Conservation (phyloP, 192 early-diverging fungal genomes). For the Coemansia sp. region DNA sequence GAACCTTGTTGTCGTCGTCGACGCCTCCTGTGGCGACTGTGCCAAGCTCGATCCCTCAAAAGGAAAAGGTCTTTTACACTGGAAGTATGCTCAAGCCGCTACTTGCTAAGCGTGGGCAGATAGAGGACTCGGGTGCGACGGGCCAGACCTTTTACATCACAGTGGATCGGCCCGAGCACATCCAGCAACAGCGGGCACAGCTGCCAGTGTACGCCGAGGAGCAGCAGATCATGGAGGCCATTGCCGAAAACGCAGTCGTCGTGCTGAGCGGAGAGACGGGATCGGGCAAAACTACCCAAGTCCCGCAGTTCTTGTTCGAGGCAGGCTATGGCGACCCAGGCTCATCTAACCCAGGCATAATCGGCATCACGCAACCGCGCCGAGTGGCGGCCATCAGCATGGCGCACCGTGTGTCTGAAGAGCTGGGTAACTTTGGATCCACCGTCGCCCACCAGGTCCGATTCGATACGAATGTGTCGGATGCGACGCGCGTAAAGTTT, state of each 20-base stretch:
- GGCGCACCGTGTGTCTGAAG: constrained; percentile 90
- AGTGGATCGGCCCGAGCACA: constrained; percentile 71
- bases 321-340: constrained; percentile 92
- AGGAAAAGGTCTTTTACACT: constrained; percentile 29
- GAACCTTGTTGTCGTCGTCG: not conserved
- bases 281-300: constrained; percentile 94
- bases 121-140: not conserved
- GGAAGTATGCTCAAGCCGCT: constrained; percentile 47
- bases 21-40: not conserved
- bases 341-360: constrained; percentile 80
- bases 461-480: constrained; percentile 81
- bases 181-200: constrained; percentile 73
- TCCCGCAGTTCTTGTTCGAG: constrained; percentile 97
- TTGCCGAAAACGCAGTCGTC: constrained; percentile 78
- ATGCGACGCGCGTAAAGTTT: constrained; percentile 90
- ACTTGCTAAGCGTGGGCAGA: constrained; percentile 19
- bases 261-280: constrained; percentile 99
- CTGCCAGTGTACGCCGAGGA: constrained; percentile 94
- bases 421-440: constrained; percentile 73
- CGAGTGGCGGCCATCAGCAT: constrained; percentile 97
- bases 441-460: constrained; percentile 74
- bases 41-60: not conserved
- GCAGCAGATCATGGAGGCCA: constrained; percentile 97
- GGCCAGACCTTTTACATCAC: constrained; percentile 67
- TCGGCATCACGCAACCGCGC: constrained; percentile 97